These are phyloP conservation scores for Alectoria sarmentosa DNA, from an alignment of 495 filamentous ascomycete species.

Conservation along the genomic window DNA sequence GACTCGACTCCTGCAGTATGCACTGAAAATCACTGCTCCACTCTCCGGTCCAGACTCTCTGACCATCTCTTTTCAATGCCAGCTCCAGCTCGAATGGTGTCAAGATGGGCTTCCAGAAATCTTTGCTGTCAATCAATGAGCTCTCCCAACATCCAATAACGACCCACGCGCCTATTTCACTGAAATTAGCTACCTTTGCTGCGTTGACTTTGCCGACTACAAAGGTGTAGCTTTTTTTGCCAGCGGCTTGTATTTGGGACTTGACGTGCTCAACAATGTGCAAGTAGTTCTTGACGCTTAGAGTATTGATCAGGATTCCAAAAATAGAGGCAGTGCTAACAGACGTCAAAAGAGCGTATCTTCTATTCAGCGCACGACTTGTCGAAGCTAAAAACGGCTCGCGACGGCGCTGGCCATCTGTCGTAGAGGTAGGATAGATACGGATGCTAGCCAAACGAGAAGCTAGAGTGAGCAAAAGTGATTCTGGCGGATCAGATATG, in stretches of 20 bases:
- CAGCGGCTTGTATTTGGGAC: slow-evolving; percentile 59
- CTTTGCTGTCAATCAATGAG: slow-evolving; percentile 74
- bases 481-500: slow-evolving; percentile 74
- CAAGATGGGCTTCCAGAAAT: slow-evolving; percentile 78
- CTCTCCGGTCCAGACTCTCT: slow-evolving; percentile 67
- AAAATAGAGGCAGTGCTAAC: slow-evolving; percentile 76
- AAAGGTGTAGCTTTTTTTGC: slow-evolving; percentile 91
- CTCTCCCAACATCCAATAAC: slow-evolving; percentile 99
- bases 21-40: slow-evolving; percentile 71
- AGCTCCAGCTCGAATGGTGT: slow-evolving; percentile 87
- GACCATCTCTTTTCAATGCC: slow-evolving; percentile 59
- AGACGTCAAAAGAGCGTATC: slow-evolving; percentile 80
- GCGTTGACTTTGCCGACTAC: slow-evolving; percentile 96
- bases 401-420: background rate
- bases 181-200: slow-evolving; percentile 93
- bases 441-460: slow-evolving; percentile 71
- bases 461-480: slow-evolving; percentile 78
- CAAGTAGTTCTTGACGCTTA: slow-evolving; percentile 86
- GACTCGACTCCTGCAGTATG: slow-evolving; percentile 35
- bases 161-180: slow-evolving; percentile 92
- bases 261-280: slow-evolving; percentile 67
- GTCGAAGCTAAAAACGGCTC: slow-evolving; percentile 34
- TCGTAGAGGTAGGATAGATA: slow-evolving; percentile 58
- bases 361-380: slow-evolving; percentile 61
- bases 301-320: slow-evolving; percentile 90